A percentile compares a stretch with the other conserved stretches of the same genome.
Evolutionary conservation across 768 basidiomycete species (phyloP).

Genomic region (Amanita pallidorosea): DNA sequence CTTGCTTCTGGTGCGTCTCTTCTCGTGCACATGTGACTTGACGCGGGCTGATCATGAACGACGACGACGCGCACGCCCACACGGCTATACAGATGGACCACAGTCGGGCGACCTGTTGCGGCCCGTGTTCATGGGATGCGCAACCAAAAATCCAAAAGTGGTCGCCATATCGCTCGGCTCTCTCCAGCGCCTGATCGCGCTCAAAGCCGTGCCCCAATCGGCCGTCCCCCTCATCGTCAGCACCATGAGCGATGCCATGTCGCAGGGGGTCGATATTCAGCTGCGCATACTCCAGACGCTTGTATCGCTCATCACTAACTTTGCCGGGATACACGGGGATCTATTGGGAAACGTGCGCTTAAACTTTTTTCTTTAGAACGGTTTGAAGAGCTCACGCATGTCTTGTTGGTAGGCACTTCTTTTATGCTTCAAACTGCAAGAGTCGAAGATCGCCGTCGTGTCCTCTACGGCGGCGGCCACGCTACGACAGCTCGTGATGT

Average conservation of each 20-base stretch:
- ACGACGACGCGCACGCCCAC: neutral
- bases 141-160: conserved; percentile 89
- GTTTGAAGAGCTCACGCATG: neutral
- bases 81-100: conserved; percentile 43
- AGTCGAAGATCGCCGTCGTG: conserved; percentile 91
- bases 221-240: conserved; percentile 71
- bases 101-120: conserved; percentile 73
- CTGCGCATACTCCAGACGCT: conserved; percentile 88
- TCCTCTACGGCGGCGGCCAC: conserved; percentile 97
- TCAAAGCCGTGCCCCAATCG: conserved; percentile 75
- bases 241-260: conserved; percentile 82
- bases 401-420: conserved; percentile 56
- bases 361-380: neutral
- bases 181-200: conserved; percentile 79
- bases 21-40: neutral
- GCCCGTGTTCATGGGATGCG: conserved; percentile 91
- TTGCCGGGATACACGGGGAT: conserved; percentile 68
- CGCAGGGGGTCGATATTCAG: conserved; percentile 95
- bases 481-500: conserved; percentile 92
- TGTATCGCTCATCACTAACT: conserved; percentile 84
- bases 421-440: conserved; percentile 93
- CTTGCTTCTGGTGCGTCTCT: conserved; percentile 57
- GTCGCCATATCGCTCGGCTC: conserved; percentile 88
- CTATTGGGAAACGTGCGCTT: conserved; percentile 69
- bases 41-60: neutral